Evolutionary conservation across 768 basidiomycete species (phyloP), one percentile per base, ranked within the genome.

Genomic region (Infundibulicybe gibba): DNA sequence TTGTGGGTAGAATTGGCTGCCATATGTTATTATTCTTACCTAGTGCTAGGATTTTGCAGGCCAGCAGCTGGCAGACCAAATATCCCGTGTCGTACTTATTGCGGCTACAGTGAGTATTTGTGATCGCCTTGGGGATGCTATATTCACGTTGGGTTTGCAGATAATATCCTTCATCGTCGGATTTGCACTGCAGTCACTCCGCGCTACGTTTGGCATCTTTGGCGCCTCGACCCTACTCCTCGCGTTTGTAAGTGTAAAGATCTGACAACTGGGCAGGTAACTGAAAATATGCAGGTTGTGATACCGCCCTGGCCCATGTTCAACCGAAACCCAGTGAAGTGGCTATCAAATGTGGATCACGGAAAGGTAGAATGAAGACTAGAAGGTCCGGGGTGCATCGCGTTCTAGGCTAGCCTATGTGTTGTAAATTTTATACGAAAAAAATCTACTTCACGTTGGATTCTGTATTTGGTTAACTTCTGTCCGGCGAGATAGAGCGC

Each of bases 231-330:
- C 68, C 8, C 43, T 68, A 2, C 51, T 68, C 10, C 61, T 79
- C n/a, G 62, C 66, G 3, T 39, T 77, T 54, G 79, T 80, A 52
- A 56, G 73, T 64, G n/a, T 12, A 35, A 15, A 11, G 15, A 44
- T 47, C 14, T 44, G 15, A 21, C 25, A 25, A 25, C 25, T 25
- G 25, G 25, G 25, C 8, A 8, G 3, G 25, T 25, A 31, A 40
- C 30, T 44, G 40, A 40, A 17, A 13, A 25, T n/a, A 16, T 41
- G 14, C 51, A 89, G 87, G 61, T 72, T 40, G 68, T 81, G 11
- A 49, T 90, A 3, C 88, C 87, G 0, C 81, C 82, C 8, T 90
- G 88, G 88, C 76, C 81, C 0, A 66, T 77, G 62, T 86, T 71
- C 65, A 85, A 81, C 52, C 62, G 61, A 12, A 74, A 87, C 57